These are phyloP conservation scores for Globisporangium recalcitrans DNA, from an alignment of 352 stramenopile species.

Conservation along the genomic window DNA sequence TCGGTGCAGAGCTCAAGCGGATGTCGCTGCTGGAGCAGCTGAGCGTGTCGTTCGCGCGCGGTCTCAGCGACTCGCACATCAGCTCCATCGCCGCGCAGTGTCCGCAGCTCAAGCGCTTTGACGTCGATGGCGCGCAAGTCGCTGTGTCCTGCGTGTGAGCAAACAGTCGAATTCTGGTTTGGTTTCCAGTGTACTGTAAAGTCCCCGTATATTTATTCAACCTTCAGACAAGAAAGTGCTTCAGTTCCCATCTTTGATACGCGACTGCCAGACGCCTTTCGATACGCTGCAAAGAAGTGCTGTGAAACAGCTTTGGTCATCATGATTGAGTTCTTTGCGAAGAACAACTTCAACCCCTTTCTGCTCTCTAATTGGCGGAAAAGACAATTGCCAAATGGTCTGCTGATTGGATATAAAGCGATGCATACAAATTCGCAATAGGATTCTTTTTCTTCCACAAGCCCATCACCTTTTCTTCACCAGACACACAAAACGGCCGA, in stretches of 20 bases:
- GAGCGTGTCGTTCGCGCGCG: slow-evolving; percentile 51
- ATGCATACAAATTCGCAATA: neutral
- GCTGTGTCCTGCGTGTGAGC: slow-evolving; percentile 19
- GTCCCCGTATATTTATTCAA: neutral
- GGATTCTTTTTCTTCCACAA: neutral
- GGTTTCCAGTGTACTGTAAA: neutral
- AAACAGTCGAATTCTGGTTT: neutral
- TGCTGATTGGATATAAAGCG: neutral
- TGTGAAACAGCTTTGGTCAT: too few species aligned
- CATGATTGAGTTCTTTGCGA: neutral
- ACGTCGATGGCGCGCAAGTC: slow-evolving; percentile 38
- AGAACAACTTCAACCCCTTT: too few species aligned
- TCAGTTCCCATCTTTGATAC: neutral
- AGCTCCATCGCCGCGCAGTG: slow-evolving; percentile 53
- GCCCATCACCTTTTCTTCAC: neutral
- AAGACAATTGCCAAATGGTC: neutral
- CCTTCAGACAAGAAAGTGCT: neutral
- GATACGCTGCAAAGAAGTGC: too few species aligned
- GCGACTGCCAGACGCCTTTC: too few species aligned
- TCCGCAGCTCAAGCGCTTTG: slow-evolving; percentile 47
- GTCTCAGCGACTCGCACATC: slow-evolving; percentile 38
- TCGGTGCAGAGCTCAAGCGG: slow-evolving; percentile 35
- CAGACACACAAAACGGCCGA: too few species aligned
- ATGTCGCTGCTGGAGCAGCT: slow-evolving; percentile 47
- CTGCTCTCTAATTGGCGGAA: neutral